Evolutionary conservation across 345 rosid genomes (phyloP).

Genomic region (Eutrema yunnanense): DNA sequence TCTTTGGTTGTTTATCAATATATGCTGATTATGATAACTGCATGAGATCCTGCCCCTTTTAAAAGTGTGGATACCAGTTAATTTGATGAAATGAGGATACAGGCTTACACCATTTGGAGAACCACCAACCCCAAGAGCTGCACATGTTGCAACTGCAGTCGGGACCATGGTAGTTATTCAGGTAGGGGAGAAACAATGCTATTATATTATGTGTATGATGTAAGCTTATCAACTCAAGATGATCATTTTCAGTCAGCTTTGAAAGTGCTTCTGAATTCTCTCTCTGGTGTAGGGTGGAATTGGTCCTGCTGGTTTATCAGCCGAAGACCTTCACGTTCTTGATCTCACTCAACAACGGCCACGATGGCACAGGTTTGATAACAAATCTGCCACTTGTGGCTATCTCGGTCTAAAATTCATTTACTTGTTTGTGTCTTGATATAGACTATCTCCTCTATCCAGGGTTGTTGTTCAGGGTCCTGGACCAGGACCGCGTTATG

Average conservation of each 20-base stretch:
- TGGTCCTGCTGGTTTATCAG: slow-evolving; percentile 93
- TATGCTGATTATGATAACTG: not conserved
- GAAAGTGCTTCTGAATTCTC: slow-evolving; percentile 13
- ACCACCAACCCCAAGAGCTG: slow-evolving; percentile 95
- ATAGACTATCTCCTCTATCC: slow-evolving; percentile 14
- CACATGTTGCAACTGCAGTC: slow-evolving; percentile 92
- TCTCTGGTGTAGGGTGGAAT: slow-evolving; percentile 68
- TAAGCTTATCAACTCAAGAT: not conserved
- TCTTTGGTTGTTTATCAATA: not conserved
- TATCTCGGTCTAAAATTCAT: not conserved
- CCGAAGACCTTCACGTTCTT: slow-evolving; percentile 96
- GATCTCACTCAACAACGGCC: slow-evolving; percentile 93
- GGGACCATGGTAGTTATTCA: slow-evolving; percentile 98
- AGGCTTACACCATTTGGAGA: slow-evolving; percentile 86
- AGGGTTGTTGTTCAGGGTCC: slow-evolving; percentile 97
- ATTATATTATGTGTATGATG: not conserved
- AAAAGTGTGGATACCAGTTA: slow-evolving; percentile 6
- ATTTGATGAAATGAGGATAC: slow-evolving; percentile 20
- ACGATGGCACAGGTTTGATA: slow-evolving; percentile 76
- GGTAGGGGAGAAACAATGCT: slow-evolving; percentile 34
- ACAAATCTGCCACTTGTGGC: not conserved
- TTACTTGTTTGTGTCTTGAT: slow-evolving; percentile 17
- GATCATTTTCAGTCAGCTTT: slow-evolving; percentile 14
- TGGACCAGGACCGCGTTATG: slow-evolving; percentile 96
- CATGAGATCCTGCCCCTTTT: not conserved